These are phyloP conservation scores for Glomus cerebriforme DNA, from an alignment of 192 early-diverging fungal genomes.

Conservation along the genomic window DNA sequence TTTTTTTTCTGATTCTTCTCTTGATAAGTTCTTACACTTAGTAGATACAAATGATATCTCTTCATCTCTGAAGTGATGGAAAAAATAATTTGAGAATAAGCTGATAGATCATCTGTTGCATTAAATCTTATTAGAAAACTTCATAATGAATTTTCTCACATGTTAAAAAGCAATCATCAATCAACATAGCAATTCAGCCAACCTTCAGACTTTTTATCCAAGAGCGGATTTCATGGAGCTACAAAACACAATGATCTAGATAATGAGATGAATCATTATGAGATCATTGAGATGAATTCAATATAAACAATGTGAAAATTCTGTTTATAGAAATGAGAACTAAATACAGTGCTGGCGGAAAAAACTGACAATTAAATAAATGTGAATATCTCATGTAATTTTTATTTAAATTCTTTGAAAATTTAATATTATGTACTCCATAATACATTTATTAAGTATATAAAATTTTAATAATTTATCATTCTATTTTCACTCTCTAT, in stretches of 20 bases:
- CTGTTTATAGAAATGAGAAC: background rate
- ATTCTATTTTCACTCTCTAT: too few species aligned
- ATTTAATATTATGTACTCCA: too few species aligned
- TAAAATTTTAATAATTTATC: too few species aligned
- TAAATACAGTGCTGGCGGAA: too few species aligned
- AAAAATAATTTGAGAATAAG: slow-evolving; percentile 2
- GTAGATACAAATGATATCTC: slow-evolving; percentile 22
- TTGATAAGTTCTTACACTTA: slow-evolving; percentile 9
- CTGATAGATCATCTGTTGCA: background rate
- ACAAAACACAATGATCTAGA: slow-evolving; percentile 22
- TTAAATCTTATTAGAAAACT: background rate
- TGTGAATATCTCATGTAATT: too few species aligned
- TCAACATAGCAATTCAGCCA: slow-evolving; percentile 23
- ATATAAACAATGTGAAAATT: slow-evolving; percentile 29
- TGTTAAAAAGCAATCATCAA: slow-evolving; percentile 21
- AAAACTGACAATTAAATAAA: too few species aligned
- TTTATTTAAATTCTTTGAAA: too few species aligned
- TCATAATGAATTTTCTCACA: slow-evolving; percentile 18
- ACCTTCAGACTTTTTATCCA: slow-evolving; percentile 7
- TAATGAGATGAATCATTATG: background rate
- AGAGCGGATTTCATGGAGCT: slow-evolving; percentile 9
- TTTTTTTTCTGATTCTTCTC: slow-evolving; percentile 28
- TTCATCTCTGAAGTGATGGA: background rate
- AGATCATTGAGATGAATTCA: background rate
- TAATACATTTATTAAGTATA: too few species aligned